Evolutionary conservation across 441 rosid species (phyloP).

Genomic region (Gossypium aridum): DNA sequence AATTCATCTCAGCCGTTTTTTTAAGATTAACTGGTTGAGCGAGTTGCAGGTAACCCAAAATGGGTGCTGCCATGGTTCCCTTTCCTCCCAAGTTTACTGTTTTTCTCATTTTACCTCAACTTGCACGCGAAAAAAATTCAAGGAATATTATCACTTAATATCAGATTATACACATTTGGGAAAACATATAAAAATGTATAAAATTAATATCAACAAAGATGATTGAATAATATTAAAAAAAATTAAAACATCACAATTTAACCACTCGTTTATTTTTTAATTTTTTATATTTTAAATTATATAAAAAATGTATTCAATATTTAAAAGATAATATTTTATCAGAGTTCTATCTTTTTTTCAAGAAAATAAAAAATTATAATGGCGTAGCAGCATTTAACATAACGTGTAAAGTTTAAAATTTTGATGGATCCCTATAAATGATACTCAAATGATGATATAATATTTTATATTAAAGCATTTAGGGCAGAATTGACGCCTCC

Average conservation of each 20-base stretch:
- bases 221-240: too few species aligned
- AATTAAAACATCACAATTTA: too few species aligned
- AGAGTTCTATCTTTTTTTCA: too few species aligned
- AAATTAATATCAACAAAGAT: too few species aligned
- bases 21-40: background rate
- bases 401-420: background rate
- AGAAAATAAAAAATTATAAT: too few species aligned
- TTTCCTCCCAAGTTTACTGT: background rate
- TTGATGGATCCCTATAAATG: background rate
- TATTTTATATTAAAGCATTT: too few species aligned
- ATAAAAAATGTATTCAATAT: too few species aligned
- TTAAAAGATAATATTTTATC: too few species aligned
- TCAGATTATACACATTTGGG: too few species aligned
- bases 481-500: background rate
- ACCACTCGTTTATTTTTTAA: too few species aligned
- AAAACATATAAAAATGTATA: too few species aligned
- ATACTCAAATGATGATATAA: background rate
- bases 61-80: background rate
- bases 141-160: background rate
- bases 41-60: background rate
- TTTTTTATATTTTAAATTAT: too few species aligned
- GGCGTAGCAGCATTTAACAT: background rate
- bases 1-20: background rate
- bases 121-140: background rate
- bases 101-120: background rate